A percentile compares a stretch with the other conserved stretches of the same genome.
These are phyloP conservation scores for Bipolaris oryzae DNA, from an alignment of 2,329 filamentous ascomycete species.

Conservation along the genomic window DNA sequence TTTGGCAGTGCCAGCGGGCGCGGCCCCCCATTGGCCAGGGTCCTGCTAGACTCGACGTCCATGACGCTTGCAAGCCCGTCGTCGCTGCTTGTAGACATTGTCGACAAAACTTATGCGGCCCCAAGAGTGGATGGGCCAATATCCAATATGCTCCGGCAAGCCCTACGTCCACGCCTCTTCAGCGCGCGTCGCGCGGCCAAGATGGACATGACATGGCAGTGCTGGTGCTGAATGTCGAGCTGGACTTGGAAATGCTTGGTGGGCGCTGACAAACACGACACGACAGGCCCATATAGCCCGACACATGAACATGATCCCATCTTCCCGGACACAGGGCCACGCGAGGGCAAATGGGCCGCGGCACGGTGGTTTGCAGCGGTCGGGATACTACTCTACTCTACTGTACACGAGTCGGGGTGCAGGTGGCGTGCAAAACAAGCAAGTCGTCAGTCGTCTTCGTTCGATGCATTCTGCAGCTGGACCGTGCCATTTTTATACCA, in stretches of 20 bases:
- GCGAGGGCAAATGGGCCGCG: neutral
- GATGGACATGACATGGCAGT: neutral
- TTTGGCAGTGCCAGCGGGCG: slow-evolving; percentile 14
- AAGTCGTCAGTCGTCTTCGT: slow-evolving; percentile 7
- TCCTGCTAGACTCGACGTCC: slow-evolving; percentile 21
- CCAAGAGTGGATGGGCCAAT: neutral
- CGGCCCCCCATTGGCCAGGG: slow-evolving; percentile 21
- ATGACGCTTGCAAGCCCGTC: slow-evolving; percentile 37
- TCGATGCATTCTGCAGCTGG: slow-evolving; percentile 6
- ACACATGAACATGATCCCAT: neutral
- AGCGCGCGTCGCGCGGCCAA: neutral
- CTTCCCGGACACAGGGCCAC: slow-evolving; percentile 1
- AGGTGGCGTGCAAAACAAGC: slow-evolving; percentile 11
- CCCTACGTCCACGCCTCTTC: neutral
- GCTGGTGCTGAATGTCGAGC: neutral
- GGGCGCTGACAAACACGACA: neutral
- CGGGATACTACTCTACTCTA: slow-evolving; percentile 7
- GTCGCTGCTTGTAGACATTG: slow-evolving; percentile 13
- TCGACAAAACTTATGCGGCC: neutral
- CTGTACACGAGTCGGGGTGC: slow-evolving; percentile 8
- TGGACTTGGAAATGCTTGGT: neutral
- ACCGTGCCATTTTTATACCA: slow-evolving; percentile 15
- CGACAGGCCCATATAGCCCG: neutral
- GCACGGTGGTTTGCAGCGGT: neutral
- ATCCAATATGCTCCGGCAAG: neutral